Evolutionary conservation across 2,329 filamentous ascomycete genomes (phyloP).

Genomic region (Cercospora sp.): DNA sequence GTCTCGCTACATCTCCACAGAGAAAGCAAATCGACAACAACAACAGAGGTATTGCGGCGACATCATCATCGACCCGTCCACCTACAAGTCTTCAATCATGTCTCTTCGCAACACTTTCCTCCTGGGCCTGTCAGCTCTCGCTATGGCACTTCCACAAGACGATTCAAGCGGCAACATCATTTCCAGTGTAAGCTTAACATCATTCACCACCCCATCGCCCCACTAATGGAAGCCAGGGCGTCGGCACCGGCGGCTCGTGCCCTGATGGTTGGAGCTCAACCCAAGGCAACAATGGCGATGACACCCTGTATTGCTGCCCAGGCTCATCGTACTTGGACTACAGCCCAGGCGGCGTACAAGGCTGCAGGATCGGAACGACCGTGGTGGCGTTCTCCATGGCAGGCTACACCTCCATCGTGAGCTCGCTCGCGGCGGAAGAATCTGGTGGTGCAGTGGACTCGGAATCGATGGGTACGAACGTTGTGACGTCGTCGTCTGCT

Average conservation of each 20-base stretch:
- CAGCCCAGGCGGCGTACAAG: neutral
- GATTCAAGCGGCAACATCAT: too few relatives aligned
- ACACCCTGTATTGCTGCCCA: neutral
- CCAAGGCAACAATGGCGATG: neutral
- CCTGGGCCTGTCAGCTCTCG: neutral
- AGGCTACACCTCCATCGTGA: neutral
- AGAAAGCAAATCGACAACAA: too few relatives aligned
- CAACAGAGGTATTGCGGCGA: too few relatives aligned
- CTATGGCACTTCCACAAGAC: neutral
- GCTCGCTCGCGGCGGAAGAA: neutral
- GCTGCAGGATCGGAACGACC: neutral
- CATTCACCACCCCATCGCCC: too few relatives aligned
- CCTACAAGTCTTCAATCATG: neutral
- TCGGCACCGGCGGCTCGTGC: neutral
- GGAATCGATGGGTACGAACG: neutral
- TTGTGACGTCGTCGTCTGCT: neutral
- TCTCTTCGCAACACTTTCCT: neutral
- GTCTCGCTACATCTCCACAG: too few relatives aligned
- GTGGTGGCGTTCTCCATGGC: neutral
- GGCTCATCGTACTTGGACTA: neutral
- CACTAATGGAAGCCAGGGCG: too few relatives aligned
- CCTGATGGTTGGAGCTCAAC: neutral
- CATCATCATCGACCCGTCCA: neutral
- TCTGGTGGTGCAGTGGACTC: neutral
- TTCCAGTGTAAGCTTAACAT: neutral